Evolutionary conservation across 257 asterid genomes (phyloP), one percentile per base, ranked within the genome.

Genomic region (Capsicum pubescens): DNA sequence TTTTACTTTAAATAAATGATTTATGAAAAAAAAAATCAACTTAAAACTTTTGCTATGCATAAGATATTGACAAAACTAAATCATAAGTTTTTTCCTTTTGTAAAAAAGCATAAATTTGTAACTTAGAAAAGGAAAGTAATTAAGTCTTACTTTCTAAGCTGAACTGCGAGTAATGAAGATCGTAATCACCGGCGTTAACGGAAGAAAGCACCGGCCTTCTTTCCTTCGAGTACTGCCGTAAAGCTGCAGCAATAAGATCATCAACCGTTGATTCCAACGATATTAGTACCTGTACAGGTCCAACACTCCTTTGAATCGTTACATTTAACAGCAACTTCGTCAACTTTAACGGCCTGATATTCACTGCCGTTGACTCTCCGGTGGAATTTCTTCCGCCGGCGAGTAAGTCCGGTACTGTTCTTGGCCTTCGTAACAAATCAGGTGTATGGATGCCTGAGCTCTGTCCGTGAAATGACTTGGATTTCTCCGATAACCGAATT

Each of bases 131-230:
- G 46, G 54, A 0, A 71, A 46, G 57, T 44, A 10, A 44, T 9
- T 9, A 44, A 32, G 17, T 13, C 97, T 90, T 89, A 94, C 99
- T 91, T 85, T 95, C 97, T 72, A 95, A 85, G 90, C 98, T 92
- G 87, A 95, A 95, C 79, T 95, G 99, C 3, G 99, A 94, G 86
- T 95, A 95, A 87, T 95, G 99, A 84, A 95, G 98, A 82, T 89
- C 97, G 82, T 89, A 94, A 26, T 85, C 90, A 0, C 86, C 61
- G 3, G 93, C 89, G 39, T 84, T 83, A 7, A 54, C 8, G n/a
- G 94, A 84, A 12, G 85, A 59, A 50, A 93, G 81, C 14, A 84
- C 79, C 50, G 94, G 91, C 77, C 93, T 89, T 6, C 99, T 88
- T 91, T 94, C 99, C 87, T 92, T 95, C 35, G 80, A 83, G 56